Conservation (phyloP, 2,329 filamentous ascomycete species). For the Diaporthe vaccinii region DNA sequence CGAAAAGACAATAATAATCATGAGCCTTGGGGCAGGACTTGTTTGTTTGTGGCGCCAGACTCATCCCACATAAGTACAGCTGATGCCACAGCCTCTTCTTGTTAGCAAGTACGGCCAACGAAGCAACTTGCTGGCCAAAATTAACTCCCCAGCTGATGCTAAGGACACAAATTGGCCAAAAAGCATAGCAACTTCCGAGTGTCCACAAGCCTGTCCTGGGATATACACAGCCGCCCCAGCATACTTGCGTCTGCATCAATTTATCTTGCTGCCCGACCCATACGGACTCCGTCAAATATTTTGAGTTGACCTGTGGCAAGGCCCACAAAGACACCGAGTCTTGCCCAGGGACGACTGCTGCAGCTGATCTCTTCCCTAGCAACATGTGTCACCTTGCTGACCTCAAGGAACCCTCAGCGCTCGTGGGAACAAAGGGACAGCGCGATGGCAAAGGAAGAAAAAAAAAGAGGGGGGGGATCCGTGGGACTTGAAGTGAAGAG, state of each 20-base stretch:
- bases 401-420: neutral
- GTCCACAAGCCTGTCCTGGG: neutral
- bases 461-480: too few relatives aligned
- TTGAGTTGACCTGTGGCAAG: neutral
- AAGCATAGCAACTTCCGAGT: neutral
- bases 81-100: neutral
- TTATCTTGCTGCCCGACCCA: neutral
- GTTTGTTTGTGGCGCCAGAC: conserved; percentile 10
- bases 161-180: neutral
- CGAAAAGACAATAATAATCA: neutral
- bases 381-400: neutral
- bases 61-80: conserved; percentile 9
- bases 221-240: neutral
- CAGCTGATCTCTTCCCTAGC: too few relatives aligned
- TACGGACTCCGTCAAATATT: neutral
- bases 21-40: neutral
- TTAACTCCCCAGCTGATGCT: neutral
- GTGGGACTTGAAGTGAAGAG: neutral
- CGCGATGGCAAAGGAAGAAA: neutral
- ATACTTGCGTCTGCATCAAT: too few relatives aligned
- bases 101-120: neutral
- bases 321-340: neutral
- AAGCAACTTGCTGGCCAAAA: neutral
- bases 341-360: neutral
- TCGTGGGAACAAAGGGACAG: neutral